A percentile compares a stretch with the other conserved stretches of the same genome.
Evolutionary conservation across 208 protist genomes (phyloP).

Genomic region (Acanthamoeba healyi): DNA sequence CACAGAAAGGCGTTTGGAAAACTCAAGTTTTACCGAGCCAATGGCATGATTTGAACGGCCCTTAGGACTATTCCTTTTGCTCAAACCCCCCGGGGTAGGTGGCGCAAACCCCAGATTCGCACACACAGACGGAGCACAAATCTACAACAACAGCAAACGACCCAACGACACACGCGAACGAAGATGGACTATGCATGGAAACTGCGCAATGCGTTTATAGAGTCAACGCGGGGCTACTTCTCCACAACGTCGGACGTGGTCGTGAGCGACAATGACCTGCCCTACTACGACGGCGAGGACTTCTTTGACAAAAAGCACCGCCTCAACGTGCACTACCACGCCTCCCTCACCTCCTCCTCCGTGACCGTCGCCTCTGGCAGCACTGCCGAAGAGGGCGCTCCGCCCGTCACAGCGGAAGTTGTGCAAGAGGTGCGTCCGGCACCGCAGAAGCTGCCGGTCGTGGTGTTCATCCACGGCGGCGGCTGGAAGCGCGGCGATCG

Average conservation of each 20-base stretch:
- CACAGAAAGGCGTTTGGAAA: no score
- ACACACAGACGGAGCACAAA: neutral
- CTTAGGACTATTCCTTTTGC: no score
- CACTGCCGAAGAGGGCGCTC: no score
- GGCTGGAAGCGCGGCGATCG: conserved; percentile 66
- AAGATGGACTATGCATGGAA: neutral
- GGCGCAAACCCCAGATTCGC: no score
- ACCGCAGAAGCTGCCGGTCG: neutral
- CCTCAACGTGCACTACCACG: conserved; percentile 46
- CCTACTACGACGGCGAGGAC: neutral
- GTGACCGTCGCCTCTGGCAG: neutral
- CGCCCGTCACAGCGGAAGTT: neutral
- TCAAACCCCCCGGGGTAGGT: no score
- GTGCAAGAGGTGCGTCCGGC: neutral
- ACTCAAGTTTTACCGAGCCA: no score
- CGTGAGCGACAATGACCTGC: conserved; percentile 9
- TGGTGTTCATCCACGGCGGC: conserved; percentile 37
- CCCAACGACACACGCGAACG: neutral
- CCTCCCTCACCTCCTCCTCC: neutral
- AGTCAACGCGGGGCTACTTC: neutral
- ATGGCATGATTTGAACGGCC: no score
- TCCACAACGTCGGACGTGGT: neutral
- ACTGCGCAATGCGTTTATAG: neutral
- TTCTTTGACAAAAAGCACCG: conserved; percentile 29
- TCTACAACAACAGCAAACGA: neutral